phyloP scores from a whole-genome alignment of 2,329 filamentous ascomycete species.

The Beauveria varroae region DNA sequence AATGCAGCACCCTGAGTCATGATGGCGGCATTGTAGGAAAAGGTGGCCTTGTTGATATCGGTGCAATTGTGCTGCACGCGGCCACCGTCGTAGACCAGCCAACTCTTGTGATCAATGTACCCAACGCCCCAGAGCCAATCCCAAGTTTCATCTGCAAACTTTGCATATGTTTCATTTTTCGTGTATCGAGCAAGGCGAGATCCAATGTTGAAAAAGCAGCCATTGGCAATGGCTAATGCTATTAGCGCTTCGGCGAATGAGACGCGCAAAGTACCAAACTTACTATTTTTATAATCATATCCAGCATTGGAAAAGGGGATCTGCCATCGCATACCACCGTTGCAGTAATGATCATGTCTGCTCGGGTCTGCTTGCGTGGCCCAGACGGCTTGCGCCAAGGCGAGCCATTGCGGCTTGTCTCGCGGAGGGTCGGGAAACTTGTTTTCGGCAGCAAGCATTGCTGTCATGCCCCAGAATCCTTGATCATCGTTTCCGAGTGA shows the following conservation, averaged over 20 bases:
- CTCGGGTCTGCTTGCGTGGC: conserved; percentile 51
- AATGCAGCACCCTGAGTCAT: conserved; percentile 56
- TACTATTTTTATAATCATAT: conserved; percentile 67
- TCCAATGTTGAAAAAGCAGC: conserved; percentile 56
- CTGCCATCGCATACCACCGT: conserved; percentile 70
- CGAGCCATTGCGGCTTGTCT: conserved; percentile 51
- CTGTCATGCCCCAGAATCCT: conserved; percentile 61
- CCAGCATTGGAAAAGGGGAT: conserved; percentile 67
- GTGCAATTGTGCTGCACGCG: conserved; percentile 52
- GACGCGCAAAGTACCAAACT: conserved; percentile 6
- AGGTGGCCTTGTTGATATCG: conserved; percentile 53
- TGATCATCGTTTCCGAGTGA: conserved; percentile 64
- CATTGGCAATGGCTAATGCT: conserved; percentile 47
- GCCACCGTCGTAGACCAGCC: conserved; percentile 58
- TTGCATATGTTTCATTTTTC: conserved; percentile 54
- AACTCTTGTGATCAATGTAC: conserved; percentile 52
- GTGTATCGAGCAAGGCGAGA: conserved; percentile 68
- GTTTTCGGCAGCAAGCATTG: conserved; percentile 59
- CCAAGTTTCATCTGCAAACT: conserved; percentile 54
- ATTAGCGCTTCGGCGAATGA: neutral
- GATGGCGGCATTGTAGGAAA: conserved; percentile 59
- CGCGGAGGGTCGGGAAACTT: conserved; percentile 52
- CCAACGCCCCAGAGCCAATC: conserved; percentile 50
- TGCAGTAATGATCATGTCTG: conserved; percentile 58
- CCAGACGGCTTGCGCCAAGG: conserved; percentile 63